phyloP scores from a whole-genome alignment of 441 rosid species.

The Euphorbia schlechtendalii region DNA sequence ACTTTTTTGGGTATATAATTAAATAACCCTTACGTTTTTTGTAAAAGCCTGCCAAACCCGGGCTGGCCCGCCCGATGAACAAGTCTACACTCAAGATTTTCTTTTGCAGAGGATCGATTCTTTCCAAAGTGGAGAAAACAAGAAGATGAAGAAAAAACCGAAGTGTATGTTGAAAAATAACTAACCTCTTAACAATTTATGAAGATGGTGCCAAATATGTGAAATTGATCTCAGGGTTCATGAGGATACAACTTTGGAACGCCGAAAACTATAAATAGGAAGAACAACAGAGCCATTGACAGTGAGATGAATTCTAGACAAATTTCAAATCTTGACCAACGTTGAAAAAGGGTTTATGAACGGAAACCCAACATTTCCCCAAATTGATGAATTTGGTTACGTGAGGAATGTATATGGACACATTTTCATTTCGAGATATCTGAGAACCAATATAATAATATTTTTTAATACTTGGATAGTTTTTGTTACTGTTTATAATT shows the following conservation, averaged over 20 bases:
- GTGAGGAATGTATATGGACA: too few relatives aligned
- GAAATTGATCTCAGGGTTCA: conserved; percentile 18
- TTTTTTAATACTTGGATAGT: too few relatives aligned
- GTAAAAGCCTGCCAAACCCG: too few relatives aligned
- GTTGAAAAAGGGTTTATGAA: background rate
- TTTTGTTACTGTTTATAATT: too few relatives aligned
- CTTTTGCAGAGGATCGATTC: conserved; percentile 20
- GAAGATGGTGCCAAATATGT: background rate
- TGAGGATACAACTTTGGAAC: background rate
- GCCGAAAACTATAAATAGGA: too few relatives aligned
- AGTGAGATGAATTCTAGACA: background rate
- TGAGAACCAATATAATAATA: too few relatives aligned
- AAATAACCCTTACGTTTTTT: too few relatives aligned
- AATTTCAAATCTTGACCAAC: background rate
- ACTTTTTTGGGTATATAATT: too few relatives aligned
- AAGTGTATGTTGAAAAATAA: conserved; percentile 6
- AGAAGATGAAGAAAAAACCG: background rate
- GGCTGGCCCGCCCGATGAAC: too few relatives aligned
- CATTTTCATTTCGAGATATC: too few relatives aligned
- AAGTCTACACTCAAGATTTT: conserved; percentile 25
- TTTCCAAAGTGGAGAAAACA: background rate
- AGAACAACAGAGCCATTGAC: background rate
- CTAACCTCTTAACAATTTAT: conserved; percentile 10
- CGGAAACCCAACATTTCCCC: too few relatives aligned
- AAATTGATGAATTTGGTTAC: too few relatives aligned